Conservation (phyloP, 164 flowering plant species). For the Dillenia suffruticosa region DNA sequence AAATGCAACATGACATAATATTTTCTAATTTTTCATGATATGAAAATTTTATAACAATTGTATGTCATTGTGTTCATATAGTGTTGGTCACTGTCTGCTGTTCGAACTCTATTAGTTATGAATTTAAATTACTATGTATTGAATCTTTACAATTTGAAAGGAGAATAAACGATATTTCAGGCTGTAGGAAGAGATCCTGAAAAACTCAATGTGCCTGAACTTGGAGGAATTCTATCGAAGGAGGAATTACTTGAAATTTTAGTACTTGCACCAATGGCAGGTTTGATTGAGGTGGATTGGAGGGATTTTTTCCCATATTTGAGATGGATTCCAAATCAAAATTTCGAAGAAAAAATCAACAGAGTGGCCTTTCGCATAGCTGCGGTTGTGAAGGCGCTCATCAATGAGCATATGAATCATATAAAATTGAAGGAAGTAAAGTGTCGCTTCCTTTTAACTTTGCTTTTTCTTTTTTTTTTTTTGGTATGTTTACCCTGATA, state of each 20-base stretch:
- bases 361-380: conserved; percentile 38
- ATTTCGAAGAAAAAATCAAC: conserved; percentile 47
- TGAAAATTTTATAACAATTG: too few relatives aligned
- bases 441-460: too few relatives aligned
- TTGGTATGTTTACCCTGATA: not conserved
- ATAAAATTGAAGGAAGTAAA: conserved; percentile 52
- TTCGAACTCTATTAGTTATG: too few relatives aligned
- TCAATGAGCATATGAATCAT: conserved; percentile 49
- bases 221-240: conserved; percentile 52
- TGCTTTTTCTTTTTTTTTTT: too few relatives aligned
- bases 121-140: too few relatives aligned
- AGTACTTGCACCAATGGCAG: conserved; percentile 75
- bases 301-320: conserved; percentile 95
- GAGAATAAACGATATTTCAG: conserved; percentile 26
- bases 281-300: conserved; percentile 94
- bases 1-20: too few relatives aligned
- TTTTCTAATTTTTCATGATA: too few relatives aligned
- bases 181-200: conserved; percentile 69
- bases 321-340: conserved; percentile 81
- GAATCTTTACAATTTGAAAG: not conserved
- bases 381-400: conserved; percentile 65
- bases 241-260: conserved; percentile 55
- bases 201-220: conserved; percentile 58
- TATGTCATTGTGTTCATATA: too few relatives aligned
- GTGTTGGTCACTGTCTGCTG: too few relatives aligned